Evolutionary conservation across 2,329 filamentous ascomycete species (phyloP), one percentile per base, ranked within the genome.

Genomic region (Westerdykella aurantiaca): DNA sequence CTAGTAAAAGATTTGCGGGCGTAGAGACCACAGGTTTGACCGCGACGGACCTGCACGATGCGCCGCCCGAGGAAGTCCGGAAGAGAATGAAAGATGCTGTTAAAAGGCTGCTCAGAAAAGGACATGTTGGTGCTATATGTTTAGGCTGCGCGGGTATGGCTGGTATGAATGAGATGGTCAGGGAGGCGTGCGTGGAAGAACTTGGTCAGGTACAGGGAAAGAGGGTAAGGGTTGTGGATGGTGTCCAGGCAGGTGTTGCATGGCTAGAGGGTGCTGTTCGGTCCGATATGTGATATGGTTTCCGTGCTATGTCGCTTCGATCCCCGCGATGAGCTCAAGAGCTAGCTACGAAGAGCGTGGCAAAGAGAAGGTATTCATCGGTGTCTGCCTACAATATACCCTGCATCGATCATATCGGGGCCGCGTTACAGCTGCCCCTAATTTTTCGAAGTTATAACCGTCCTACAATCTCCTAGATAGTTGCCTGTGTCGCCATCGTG

Each of bases 131-230:
- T 4, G 85, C 82, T 18, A 79, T 96, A 6, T 85, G 88, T 58
- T 77, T 96, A 72, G 90, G 90, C 0, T 96, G 90, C 64, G 90
- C 87, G 2, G 90, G 89, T 0, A 95, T 96, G 90, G 83, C 84
- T 1, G 90, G 89, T 0, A 76, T 96, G 69, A 85, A 93, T 55
- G 74, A 80, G 34, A 83, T 83, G 46, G 88, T 96, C 33, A 77
- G 83, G 29, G 75, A 78, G 35, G 84, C 84, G 1, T 85, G 86
- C 31, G 58, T 78, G 0, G 80, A 85, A 45, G 73, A 79, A 39
- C 74, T 84, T 44, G 85, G 85, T 1, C 64, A 74, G n/a, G 68
- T 75, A 10, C 72, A 74, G 37, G 85, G 79, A 0, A 67, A 72
- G 43, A 70, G 72, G 29, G 71, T 94, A 4, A 78, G 77, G 57